Conservation (phyloP, 495 filamentous ascomycete genomes). For the Podospora sp. region DNA sequence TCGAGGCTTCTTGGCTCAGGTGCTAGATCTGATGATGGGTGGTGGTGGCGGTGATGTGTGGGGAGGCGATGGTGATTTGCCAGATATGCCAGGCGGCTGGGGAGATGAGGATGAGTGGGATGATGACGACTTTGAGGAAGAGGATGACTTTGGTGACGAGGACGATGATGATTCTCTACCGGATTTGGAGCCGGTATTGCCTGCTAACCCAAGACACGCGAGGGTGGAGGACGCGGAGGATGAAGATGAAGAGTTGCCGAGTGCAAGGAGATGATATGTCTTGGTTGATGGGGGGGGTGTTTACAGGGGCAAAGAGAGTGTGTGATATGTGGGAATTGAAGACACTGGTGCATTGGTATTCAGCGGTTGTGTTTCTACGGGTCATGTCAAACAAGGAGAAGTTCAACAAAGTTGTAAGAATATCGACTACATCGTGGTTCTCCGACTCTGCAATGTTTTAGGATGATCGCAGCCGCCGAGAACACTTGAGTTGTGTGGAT, state of each 20-base stretch:
- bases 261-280: neutral
- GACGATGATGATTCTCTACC: constrained; percentile 19
- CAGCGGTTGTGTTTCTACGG: no score
- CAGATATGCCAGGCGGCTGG: constrained; percentile 14
- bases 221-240: constrained; percentile 8
- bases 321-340: neutral
- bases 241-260: neutral
- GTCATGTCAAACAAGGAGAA: no score
- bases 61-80: neutral
- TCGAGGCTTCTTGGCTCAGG: constrained; percentile 2
- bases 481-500: neutral
- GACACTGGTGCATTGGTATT: no score
- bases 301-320: neutral
- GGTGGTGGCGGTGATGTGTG: neutral
- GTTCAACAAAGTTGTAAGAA: no score
- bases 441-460: neutral
- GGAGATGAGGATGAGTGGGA: constrained; percentile 25
- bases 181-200: constrained; percentile 1
- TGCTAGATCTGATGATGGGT: constrained; percentile 7
- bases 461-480: neutral
- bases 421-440: no score
- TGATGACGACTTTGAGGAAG: constrained; percentile 25
- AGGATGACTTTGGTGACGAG: constrained; percentile 20
- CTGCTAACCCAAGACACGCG: neutral
- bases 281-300: neutral